A percentile compares a stretch with the other conserved stretches of the same genome.
phyloP scores from a whole-genome alignment of 169 alveolate species.

The Plasmodium coatneyi region DNA sequence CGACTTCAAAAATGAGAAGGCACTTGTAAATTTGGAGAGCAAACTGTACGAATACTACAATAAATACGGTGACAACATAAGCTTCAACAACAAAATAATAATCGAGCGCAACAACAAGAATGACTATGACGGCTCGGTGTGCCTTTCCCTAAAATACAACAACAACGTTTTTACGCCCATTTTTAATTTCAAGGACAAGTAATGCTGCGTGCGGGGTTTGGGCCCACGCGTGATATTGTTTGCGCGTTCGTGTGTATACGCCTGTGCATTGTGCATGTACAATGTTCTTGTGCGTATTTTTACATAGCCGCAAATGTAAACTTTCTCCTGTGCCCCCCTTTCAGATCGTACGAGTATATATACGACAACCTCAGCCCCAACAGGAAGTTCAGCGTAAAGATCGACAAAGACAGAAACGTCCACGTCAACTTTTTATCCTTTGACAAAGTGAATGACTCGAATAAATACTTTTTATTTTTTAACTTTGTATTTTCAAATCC shows the following conservation, averaged over 20 bases:
- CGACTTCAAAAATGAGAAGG: constrained; percentile 64
- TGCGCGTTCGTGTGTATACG: neutral
- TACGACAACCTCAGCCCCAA: constrained; percentile 47
- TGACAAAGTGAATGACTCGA: constrained; percentile 68
- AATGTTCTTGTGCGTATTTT: neutral
- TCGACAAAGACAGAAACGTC: constrained; percentile 66
- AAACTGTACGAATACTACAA: constrained; percentile 67
- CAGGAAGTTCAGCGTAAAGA: constrained; percentile 55
- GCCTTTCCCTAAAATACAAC: constrained; percentile 62
- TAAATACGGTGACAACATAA: constrained; percentile 50
- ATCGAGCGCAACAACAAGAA: constrained; percentile 36
- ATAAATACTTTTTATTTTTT: constrained; percentile 65
- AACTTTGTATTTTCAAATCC: constrained; percentile 65
- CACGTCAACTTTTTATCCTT: constrained; percentile 64
- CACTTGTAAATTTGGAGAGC: constrained; percentile 68
- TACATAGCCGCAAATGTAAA: neutral
- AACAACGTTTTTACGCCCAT: constrained; percentile 70
- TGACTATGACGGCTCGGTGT: constrained; percentile 68
- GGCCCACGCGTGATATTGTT: neutral
- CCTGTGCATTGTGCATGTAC: neutral
- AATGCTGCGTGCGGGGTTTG: neutral
- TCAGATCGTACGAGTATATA: constrained; percentile 39
- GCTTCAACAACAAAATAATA: constrained; percentile 55
- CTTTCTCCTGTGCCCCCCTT: neutral
- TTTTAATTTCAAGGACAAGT: constrained; percentile 74